Percentiles rank a stretch among this genome's conserved stretches.
Evolutionary conservation across 352 stramenopile species (phyloP).

Genomic region (Globisporangium cylindrosporum): DNA sequence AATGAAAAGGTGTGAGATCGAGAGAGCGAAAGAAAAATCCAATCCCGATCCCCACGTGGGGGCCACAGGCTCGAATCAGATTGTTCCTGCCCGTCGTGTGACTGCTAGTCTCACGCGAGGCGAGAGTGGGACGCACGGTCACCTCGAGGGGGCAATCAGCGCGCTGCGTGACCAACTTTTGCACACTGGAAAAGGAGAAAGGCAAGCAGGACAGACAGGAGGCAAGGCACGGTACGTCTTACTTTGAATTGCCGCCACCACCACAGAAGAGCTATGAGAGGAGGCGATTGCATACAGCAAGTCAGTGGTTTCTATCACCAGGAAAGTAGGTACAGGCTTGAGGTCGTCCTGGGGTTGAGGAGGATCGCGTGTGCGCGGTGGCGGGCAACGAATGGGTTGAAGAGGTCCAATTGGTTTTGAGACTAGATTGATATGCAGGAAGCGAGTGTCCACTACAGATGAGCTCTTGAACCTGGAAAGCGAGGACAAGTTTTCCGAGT

Average conservation of each 20-base stretch:
- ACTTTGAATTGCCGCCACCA: neutral
- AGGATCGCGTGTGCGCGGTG: neutral
- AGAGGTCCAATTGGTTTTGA: neutral
- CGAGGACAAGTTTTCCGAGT: neutral
- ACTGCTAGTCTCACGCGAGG: neutral
- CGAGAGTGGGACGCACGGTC: neutral
- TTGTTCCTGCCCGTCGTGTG: too few relatives aligned
- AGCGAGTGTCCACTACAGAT: too few relatives aligned
- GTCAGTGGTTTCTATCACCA: too few relatives aligned
- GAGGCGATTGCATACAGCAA: neutral
- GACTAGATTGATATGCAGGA: too few relatives aligned
- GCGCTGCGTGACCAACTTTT: constrained; percentile 2
- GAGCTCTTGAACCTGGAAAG: too few relatives aligned
- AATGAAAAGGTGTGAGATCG: neutral
- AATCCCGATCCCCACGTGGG: neutral
- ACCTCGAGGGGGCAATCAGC: neutral
- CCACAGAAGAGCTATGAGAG: too few relatives aligned
- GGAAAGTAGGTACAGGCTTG: neutral
- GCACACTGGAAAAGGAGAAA: neutral
- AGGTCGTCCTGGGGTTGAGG: neutral
- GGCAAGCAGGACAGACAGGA: neutral
- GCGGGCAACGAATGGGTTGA: neutral
- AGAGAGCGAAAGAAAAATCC: neutral
- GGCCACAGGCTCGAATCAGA: neutral
- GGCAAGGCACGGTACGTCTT: neutral